These are phyloP conservation scores for Geotrichum ghanense DNA, from an alignment of 805 yeast species.

Conservation along the genomic window DNA sequence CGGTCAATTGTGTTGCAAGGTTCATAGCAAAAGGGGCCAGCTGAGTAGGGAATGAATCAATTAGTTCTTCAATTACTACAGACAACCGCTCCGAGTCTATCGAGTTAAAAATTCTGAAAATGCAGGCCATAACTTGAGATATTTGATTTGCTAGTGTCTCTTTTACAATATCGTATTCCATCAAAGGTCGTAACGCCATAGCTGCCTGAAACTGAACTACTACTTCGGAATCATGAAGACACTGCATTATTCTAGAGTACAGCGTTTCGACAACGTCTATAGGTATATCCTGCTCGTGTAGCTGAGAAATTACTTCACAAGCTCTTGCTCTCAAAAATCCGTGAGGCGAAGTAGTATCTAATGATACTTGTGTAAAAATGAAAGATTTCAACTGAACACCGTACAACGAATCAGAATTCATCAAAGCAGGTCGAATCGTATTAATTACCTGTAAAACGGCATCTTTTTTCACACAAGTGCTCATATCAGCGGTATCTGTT, in stretches of 20 bases:
- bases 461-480: background rate
- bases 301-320: constrained; percentile 38
- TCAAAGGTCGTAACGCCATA: constrained; percentile 70
- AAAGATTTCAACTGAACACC: constrained; percentile 49
- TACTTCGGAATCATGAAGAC: constrained; percentile 39
- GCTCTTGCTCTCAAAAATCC: constrained; percentile 59
- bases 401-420: background rate
- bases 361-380: constrained; percentile 51
- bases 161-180: constrained; percentile 52
- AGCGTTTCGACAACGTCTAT: constrained; percentile 57
- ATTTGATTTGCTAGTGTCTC: constrained; percentile 58
- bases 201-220: constrained; percentile 86
- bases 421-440: background rate
- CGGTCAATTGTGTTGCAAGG: constrained; percentile 41
- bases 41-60: constrained; percentile 76
- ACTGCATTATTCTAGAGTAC: constrained; percentile 25
- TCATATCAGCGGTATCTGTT: background rate
- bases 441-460: background rate
- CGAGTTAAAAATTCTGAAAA: constrained; percentile 62
- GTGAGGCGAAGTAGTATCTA: constrained; percentile 52
- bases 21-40: constrained; percentile 85
- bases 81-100: constrained; percentile 81
- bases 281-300: constrained; percentile 50
- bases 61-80: constrained; percentile 91
- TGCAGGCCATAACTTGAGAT: constrained; percentile 69